A percentile compares a stretch with the other conserved stretches of the same genome.
Evolutionary conservation across 208 protist genomes (phyloP).

Genomic region (Leptomonas pyrrhocoris): DNA sequence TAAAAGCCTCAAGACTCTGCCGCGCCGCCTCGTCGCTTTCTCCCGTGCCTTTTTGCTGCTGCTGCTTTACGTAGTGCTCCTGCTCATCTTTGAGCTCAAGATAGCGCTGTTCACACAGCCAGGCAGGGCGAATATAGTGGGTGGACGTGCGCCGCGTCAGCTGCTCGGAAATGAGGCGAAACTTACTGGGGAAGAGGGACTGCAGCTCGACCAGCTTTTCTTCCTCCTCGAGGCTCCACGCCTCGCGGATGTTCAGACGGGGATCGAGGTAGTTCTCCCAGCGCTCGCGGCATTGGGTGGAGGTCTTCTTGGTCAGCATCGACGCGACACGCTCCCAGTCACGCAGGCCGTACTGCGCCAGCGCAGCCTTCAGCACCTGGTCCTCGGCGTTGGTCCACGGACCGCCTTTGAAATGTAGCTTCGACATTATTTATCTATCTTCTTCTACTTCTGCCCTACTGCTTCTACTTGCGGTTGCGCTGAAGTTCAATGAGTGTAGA

Average conservation of each 20-base stretch:
- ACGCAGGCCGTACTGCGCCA: conserved; percentile 99
- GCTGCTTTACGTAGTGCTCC: conserved; percentile 69
- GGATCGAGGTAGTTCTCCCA: conserved; percentile 99
- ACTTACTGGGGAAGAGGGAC: conserved; percentile 98
- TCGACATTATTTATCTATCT: conserved; percentile 59
- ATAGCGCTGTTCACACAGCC: conserved; percentile 99
- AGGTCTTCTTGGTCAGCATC: conserved; percentile 97
- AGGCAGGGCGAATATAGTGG: conserved; percentile 96
- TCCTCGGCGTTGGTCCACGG: conserved; percentile 99
- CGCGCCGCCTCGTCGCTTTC: conserved; percentile 15
- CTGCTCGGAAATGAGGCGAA: conserved; percentile 97
- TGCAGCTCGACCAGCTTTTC: conserved; percentile 99
- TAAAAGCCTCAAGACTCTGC: conserved; percentile 73
- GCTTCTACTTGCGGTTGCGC: too few relatives aligned
- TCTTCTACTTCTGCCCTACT: not conserved
- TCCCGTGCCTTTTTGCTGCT: conserved; percentile 20
- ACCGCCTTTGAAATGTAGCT: conserved; percentile 96
- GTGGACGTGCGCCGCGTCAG: conserved; percentile 51
- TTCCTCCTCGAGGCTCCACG: conserved; percentile 99
- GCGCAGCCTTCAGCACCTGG: conserved; percentile 99
- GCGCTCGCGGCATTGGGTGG: conserved; percentile 99
- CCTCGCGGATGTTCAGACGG: conserved; percentile 98
- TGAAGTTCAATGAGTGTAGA: too few relatives aligned
- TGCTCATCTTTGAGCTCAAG: conserved; percentile 94
- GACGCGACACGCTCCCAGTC: conserved; percentile 99